Conservation (phyloP, 441 rosid genomes). For the Manihot esculenta region DNA sequence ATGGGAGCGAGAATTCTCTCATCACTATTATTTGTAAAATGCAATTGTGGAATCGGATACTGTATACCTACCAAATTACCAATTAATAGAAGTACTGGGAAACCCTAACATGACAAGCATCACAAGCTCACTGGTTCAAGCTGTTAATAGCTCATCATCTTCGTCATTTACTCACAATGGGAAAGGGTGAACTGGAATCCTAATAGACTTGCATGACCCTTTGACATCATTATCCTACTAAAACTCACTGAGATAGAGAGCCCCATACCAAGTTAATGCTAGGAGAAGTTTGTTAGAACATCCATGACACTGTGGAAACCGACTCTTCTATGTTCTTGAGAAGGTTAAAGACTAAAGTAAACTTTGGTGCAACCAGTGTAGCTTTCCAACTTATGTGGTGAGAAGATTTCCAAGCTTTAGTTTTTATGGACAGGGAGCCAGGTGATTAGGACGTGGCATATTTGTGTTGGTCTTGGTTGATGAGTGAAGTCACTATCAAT, state of each 20-base stretch:
- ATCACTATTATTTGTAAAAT: no score
- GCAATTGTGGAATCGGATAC: no score
- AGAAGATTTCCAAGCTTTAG: background rate
- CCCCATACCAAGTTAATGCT: background rate
- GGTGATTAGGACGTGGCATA: background rate
- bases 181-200: background rate
- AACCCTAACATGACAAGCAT: background rate
- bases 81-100: background rate
- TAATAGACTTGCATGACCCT: background rate
- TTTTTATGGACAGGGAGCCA: background rate
- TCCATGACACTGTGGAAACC: background rate
- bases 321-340: background rate
- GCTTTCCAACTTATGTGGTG: background rate
- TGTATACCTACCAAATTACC: constrained; percentile 7
- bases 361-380: background rate
- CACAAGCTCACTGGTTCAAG: background rate
- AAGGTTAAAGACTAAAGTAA: background rate
- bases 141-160: background rate
- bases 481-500: background rate
- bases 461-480: background rate
- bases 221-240: background rate
- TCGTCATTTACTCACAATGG: background rate
- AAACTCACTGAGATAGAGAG: background rate
- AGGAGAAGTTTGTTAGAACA: background rate
- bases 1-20: no score